Evolutionary conservation across 140 eudicot species (phyloP).

Genomic region (Senecio squalidus): DNA sequence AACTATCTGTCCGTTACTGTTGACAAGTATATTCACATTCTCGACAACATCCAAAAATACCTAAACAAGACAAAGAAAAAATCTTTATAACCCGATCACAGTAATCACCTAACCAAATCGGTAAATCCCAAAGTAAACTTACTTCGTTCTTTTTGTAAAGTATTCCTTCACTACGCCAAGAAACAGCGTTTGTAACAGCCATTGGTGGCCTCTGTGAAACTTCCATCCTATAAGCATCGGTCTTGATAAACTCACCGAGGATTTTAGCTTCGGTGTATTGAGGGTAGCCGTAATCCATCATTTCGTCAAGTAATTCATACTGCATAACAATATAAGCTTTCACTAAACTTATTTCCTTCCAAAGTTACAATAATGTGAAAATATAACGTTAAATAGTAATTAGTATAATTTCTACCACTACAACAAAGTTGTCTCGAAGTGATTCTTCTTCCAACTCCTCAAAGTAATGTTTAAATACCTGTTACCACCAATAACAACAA

Average conservation of each 20-base stretch:
- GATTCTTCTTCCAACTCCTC: constrained; percentile 97
- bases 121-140: constrained; percentile 17
- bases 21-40: constrained; percentile 88
- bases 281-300: constrained; percentile 96
- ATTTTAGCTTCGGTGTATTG: constrained; percentile 91
- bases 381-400: neutral
- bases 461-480: constrained; percentile 89
- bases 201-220: constrained; percentile 91
- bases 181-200: constrained; percentile 96
- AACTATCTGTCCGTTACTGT: constrained; percentile 80
- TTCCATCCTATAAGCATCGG: constrained; percentile 94
- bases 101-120: neutral
- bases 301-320: constrained; percentile 93
- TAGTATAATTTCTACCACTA: constrained; percentile 85
- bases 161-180: constrained; percentile 97
- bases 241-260: constrained; percentile 88
- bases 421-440: constrained; percentile 81
- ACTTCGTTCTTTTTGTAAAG: constrained; percentile 83
- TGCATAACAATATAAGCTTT: constrained; percentile 18
- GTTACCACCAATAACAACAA: constrained; percentile 17
- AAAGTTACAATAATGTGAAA: neutral
- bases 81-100: neutral
- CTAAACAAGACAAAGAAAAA: constrained; percentile 29
- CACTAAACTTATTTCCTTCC: neutral
- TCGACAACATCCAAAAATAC: constrained; percentile 94